Base-by-base conservation (phyloP, 1,284 basidiomycete genomes). In the Vanrija sp. region DNA sequence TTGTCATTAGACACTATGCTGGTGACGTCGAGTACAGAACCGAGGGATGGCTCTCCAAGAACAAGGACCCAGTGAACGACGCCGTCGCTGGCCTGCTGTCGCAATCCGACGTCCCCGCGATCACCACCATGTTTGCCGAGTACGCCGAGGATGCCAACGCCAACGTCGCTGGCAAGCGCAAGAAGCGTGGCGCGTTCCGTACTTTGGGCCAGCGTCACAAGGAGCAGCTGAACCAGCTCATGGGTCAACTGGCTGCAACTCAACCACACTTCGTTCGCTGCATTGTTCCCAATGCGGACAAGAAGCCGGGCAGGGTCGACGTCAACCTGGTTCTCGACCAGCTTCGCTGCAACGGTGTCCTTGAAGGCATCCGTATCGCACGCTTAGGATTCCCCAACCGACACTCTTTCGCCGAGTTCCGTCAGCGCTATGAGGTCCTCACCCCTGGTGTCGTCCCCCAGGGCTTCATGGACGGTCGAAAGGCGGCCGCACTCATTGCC, bases 261-360 rank as follows among this genome's bases (percentile, higher is more conserved):
- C 94, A 98, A 70, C 96, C 96, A 0, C 96, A 99, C 76, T 99
- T 98, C 73, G 90, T 99, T 12, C 84, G 96, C 43, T 99, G 96
- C 73, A 98, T 99, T 66, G 95, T 98, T 1, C 96, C 96, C 1
- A 99, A 99, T 68, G 79, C 82, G 6, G 81, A 85, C 72, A 98
- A 98, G 82, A 89, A 89, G 68, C 92, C 96, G 0, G 89, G 90
- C 16, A 84, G 88, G 49, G 83, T 99, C 60, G 92, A 97, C 61
- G 89, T 94, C 3, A 94, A 94, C 3, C 83, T 98, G 36, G 93
- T 98, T 1, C 83, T 99, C 10, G 95, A 98, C 69, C 96, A 99
- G 71, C 80, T 99, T 19, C 84, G 96, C 6, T 98, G 96, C 75
- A 98, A 98, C 74, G 96, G 96, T 85, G 96, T 99, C 0, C 82